A percentile compares a stretch with the other conserved stretches of the same genome.
These are phyloP conservation scores for Rhizopus sp. DNA, from an alignment of 371 early-diverging fungal genomes.

Conservation along the genomic window DNA sequence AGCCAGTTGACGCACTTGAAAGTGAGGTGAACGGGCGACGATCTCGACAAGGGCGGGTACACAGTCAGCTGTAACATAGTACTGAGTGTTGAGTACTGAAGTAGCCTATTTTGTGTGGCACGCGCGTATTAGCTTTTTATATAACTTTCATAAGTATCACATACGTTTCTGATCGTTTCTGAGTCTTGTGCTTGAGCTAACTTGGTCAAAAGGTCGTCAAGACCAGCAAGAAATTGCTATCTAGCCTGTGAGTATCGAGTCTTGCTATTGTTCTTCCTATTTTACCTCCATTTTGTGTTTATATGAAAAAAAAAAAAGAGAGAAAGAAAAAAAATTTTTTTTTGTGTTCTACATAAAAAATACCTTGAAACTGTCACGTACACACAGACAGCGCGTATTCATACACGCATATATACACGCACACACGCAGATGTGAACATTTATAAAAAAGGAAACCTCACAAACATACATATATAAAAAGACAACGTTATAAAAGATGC, in stretches of 20 bases:
- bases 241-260: neutral
- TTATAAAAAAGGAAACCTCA: too few species aligned
- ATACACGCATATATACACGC: too few species aligned
- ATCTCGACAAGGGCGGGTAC: conserved; percentile 75
- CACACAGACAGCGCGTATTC: too few species aligned
- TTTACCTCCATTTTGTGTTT: conserved; percentile 6
- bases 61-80: conserved; percentile 62
- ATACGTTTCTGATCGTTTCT: conserved; percentile 49
- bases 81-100: conserved; percentile 66
- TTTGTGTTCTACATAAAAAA: neutral
- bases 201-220: conserved; percentile 44
- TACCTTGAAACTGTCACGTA: neutral
- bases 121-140: neutral
- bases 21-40: conserved; percentile 55
- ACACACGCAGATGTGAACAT: too few species aligned
- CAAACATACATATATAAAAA: too few species aligned
- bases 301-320: neutral
- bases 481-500: too few species aligned
- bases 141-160: neutral
- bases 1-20: conserved; percentile 81
- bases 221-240: conserved; percentile 47
- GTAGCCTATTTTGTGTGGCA: conserved; percentile 52
- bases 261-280: too few species aligned
- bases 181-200: conserved; percentile 52
- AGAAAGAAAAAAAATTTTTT: conserved; percentile 2